A percentile compares a stretch with the other conserved stretches of the same genome.
Evolutionary conservation across 108 stramenopile species (phyloP).

Genomic region (Pseudonitzschia pungens): DNA sequence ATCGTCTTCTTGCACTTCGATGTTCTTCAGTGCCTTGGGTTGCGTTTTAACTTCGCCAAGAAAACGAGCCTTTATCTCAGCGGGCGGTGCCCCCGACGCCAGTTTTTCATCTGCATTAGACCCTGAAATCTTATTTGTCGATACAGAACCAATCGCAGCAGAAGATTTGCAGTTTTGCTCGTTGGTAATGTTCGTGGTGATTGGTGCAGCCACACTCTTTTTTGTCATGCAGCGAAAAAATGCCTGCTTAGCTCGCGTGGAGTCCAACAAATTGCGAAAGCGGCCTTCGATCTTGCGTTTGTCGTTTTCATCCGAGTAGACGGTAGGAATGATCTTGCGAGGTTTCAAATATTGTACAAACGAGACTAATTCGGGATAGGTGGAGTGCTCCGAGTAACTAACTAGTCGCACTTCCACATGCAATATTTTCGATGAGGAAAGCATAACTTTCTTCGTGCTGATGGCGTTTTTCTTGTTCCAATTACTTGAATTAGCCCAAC

Average conservation of each 20-base stretch:
- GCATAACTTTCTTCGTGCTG: constrained; percentile 19
- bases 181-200: background rate
- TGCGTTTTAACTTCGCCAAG: background rate
- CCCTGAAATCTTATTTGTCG: background rate
- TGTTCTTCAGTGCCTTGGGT: background rate
- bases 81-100: no score
- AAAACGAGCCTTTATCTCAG: no score
- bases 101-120: no score
- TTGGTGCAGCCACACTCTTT: background rate
- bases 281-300: constrained; percentile 40
- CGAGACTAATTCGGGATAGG: constrained; percentile 72
- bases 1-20: background rate
- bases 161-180: background rate
- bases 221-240: constrained; percentile 49
- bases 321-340: constrained; percentile 72
- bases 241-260: constrained; percentile 46
- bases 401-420: constrained; percentile 55
- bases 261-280: constrained; percentile 51
- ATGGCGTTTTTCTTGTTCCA: constrained; percentile 62
- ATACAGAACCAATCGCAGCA: background rate
- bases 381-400: constrained; percentile 82
- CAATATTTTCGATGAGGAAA: constrained; percentile 12
- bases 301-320: constrained; percentile 49
- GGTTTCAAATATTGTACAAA: constrained; percentile 74
- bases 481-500: constrained; percentile 64